A percentile compares a stretch with the other conserved stretches of the same genome.
Conservation (phyloP, 495 filamentous ascomycete species). For the Aspergillus taichungensis region DNA sequence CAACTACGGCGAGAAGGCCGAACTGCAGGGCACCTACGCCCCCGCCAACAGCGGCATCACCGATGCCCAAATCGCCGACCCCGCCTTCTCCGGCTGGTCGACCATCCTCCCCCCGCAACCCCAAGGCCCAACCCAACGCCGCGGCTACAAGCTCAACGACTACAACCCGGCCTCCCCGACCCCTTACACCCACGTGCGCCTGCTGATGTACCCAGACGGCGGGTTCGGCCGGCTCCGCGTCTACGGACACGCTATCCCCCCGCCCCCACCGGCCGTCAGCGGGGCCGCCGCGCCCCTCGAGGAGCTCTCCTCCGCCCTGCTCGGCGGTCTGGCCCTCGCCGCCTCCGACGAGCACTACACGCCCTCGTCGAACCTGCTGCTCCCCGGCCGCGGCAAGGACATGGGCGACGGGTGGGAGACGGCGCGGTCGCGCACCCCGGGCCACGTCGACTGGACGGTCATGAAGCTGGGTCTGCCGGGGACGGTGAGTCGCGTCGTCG, state of each 20-base stretch:
- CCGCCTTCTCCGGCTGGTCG: slow-evolving; percentile 57
- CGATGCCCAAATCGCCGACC: slow-evolving; percentile 50
- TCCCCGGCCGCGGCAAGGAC: slow-evolving; percentile 78
- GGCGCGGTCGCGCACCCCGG: slow-evolving; percentile 61
- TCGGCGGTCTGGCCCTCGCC: slow-evolving; percentile 66
- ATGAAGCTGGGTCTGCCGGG: slow-evolving; percentile 67
- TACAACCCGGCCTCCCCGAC: slow-evolving; percentile 40
- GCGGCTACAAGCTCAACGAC: slow-evolving; percentile 63
- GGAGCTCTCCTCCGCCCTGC: slow-evolving; percentile 74
- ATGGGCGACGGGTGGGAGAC: slow-evolving; percentile 98
- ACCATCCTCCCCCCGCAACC: slow-evolving; percentile 59
- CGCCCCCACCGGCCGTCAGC: neutral
- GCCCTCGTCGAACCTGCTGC: slow-evolving; percentile 68
- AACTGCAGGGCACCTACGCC: slow-evolving; percentile 68
- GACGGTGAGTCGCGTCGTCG: slow-evolving; percentile 58
- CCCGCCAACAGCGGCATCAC: slow-evolving; percentile 43
- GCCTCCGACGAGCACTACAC: slow-evolving; percentile 87
- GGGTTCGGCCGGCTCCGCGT: slow-evolving; percentile 84
- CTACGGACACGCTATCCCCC: slow-evolving; percentile 62
- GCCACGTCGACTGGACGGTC: slow-evolving; percentile 82
- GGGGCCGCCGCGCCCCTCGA: slow-evolving; percentile 44
- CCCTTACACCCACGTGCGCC: slow-evolving; percentile 73
- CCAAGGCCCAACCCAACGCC: slow-evolving; percentile 68
- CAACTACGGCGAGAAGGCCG: slow-evolving; percentile 78
- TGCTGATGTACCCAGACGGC: slow-evolving; percentile 90